Conservation (phyloP, 176 grass and related monocot genomes). For the Chloris gayana region DNA sequence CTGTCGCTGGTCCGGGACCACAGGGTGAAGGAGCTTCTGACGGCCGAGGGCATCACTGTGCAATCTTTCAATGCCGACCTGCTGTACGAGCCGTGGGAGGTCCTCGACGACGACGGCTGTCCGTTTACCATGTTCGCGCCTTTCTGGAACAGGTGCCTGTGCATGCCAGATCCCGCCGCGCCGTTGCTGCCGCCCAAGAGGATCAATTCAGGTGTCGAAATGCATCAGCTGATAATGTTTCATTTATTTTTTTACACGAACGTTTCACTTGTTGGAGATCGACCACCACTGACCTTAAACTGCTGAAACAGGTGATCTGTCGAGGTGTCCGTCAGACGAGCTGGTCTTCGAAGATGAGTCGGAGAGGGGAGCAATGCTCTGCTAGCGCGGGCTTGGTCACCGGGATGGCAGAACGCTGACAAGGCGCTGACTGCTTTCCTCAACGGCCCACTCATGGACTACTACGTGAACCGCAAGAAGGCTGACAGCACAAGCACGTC, state of each 20-base stretch:
- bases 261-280: not conserved
- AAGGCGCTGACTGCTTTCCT: conserved; percentile 72
- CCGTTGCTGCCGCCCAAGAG: conserved; percentile 92
- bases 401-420: conserved; percentile 96
- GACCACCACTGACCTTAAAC: conserved; percentile 43
- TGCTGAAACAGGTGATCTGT: conserved; percentile 67
- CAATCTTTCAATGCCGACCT: conserved; percentile 93
- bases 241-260: too few species aligned
- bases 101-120: conserved; percentile 73
- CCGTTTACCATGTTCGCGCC: conserved; percentile 93
- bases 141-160: conserved; percentile 94
- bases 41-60: conserved; percentile 74
- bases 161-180: conserved; percentile 79
- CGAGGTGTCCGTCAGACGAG: conserved; percentile 63
- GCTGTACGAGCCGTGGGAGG: conserved; percentile 98
- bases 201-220: conserved; percentile 71
- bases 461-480: conserved; percentile 81
- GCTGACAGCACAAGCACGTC: conserved; percentile 86
- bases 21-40: conserved; percentile 76
- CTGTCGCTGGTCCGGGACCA: conserved; percentile 88
- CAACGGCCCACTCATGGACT: conserved; percentile 82
- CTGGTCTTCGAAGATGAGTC: conserved; percentile 89
- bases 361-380: conserved; percentile 92
- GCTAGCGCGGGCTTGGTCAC: conserved; percentile 94
- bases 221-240: not conserved